Conservation (phyloP, 345 rosid genomes). For the Pugionium dolabratum region DNA sequence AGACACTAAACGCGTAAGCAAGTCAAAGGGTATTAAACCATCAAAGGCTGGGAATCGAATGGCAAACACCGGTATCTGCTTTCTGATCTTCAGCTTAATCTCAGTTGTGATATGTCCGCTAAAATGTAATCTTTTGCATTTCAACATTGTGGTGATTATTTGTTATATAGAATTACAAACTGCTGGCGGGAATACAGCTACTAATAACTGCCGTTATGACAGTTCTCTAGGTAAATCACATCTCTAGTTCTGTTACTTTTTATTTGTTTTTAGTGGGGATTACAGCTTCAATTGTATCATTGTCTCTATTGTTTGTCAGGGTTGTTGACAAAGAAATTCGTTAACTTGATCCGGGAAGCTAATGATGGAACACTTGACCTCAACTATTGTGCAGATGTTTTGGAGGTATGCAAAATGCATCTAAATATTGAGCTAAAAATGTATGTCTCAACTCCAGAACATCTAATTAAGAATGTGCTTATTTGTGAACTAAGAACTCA, state of each 20-base stretch:
- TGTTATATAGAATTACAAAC: constrained; percentile 44
- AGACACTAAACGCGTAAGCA: constrained; percentile 42
- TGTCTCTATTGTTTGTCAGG: constrained; percentile 42
- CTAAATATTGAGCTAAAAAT: not conserved
- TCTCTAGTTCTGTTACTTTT: constrained; percentile 6
- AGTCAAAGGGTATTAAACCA: constrained; percentile 45
- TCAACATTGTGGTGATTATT: constrained; percentile 24
- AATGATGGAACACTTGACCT: constrained; percentile 82
- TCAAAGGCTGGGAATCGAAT: constrained; percentile 37
- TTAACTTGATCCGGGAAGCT: constrained; percentile 63
- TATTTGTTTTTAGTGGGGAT: not conserved
- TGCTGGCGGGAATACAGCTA: constrained; percentile 47
- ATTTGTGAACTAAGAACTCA: not conserved
- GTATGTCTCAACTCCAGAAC: not conserved
- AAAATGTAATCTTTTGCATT: not conserved
- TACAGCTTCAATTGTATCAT: not conserved
- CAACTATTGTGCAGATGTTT: constrained; percentile 61
- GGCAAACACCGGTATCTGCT: constrained; percentile 46
- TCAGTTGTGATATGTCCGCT: not conserved
- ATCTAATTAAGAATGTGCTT: not conserved
- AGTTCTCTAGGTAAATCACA: constrained; percentile 60
- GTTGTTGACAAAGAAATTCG: constrained; percentile 66
- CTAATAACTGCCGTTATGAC: constrained; percentile 60
- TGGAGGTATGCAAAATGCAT: constrained; percentile 55
- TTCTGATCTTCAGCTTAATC: not conserved